A percentile compares a stretch with the other conserved stretches of the same genome.
Evolutionary conservation across 2,329 filamentous ascomycete species (phyloP).

Genomic region (Periconia digitata): DNA sequence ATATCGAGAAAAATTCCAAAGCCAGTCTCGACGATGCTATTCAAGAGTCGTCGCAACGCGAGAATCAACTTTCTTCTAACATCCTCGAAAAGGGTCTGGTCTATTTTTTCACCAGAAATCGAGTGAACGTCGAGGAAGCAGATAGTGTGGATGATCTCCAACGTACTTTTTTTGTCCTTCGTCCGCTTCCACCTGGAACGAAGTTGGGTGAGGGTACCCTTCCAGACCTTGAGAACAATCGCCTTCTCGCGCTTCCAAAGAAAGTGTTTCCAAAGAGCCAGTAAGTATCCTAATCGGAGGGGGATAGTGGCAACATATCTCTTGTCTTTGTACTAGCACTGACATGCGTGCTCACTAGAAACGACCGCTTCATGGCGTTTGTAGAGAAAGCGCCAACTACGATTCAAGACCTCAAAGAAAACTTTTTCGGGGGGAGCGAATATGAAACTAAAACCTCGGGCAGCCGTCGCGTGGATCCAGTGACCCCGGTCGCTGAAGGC

Average conservation of each 20-base stretch:
- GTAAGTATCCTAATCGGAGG: neutral
- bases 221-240: constrained; percentile 62
- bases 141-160: constrained; percentile 71
- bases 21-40: constrained; percentile 41
- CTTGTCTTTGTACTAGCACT: neutral
- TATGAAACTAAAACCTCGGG: constrained; percentile 78
- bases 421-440: constrained; percentile 66
- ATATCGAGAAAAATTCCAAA: constrained; percentile 3
- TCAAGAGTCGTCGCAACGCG: constrained; percentile 53
- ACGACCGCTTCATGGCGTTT: constrained; percentile 77
- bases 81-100: constrained; percentile 86
- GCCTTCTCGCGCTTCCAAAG: constrained; percentile 79
- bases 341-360: constrained; percentile 7
- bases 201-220: constrained; percentile 64
- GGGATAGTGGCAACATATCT: no score
- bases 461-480: constrained; percentile 66
- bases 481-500: constrained; percentile 78
- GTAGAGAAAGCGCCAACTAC: constrained; percentile 72
- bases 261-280: constrained; percentile 74
- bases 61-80: constrained; percentile 56
- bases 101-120: constrained; percentile 85
- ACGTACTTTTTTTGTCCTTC: constrained; percentile 77
- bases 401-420: constrained; percentile 70
- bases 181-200: constrained; percentile 70
- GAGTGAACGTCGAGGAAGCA: constrained; percentile 72